A percentile compares a stretch with the other conserved stretches of the same genome.
Conservation (phyloP, 306 rosid genomes). For the Potentilla sterilis region DNA sequence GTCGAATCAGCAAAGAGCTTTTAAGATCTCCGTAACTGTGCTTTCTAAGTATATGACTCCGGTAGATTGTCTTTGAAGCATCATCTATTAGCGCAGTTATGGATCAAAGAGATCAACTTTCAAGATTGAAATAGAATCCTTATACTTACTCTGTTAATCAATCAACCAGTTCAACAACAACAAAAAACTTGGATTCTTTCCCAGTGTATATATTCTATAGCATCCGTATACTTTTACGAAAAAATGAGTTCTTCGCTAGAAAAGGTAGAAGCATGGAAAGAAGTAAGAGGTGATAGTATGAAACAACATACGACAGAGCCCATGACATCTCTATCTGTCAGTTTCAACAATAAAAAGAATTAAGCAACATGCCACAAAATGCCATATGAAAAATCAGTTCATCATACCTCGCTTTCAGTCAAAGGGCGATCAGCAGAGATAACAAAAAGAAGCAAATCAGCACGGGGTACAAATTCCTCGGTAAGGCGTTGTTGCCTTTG, state of each 20-base stretch:
- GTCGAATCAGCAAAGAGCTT: neutral
- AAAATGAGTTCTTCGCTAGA: neutral
- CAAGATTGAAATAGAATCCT: neutral
- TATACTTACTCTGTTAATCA: neutral
- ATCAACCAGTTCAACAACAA: neutral
- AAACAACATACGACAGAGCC: neutral
- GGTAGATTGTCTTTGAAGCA: neutral
- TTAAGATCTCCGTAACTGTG: neutral
- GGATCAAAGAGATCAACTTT: neutral
- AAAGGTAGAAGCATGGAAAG: neutral
- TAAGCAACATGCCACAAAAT: neutral
- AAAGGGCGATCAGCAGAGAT: constrained; percentile 96
- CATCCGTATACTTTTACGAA: neutral
- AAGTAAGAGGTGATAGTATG: neutral
- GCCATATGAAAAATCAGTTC: constrained; percentile 5
- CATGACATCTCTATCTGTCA: neutral
- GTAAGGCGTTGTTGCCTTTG: constrained; percentile 96
- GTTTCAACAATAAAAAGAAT: neutral
- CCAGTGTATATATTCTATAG: neutral
- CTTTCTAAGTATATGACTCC: neutral
- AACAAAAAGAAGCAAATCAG: constrained; percentile 92
- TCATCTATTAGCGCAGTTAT: neutral
- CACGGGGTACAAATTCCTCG: constrained; percentile 97
- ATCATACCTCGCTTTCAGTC: constrained; percentile 92
- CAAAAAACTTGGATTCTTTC: neutral